A percentile compares a stretch with the other conserved stretches of the same genome.
phyloP scores from a whole-genome alignment of 805 yeast species.

The Saturnispora besseyi region DNA sequence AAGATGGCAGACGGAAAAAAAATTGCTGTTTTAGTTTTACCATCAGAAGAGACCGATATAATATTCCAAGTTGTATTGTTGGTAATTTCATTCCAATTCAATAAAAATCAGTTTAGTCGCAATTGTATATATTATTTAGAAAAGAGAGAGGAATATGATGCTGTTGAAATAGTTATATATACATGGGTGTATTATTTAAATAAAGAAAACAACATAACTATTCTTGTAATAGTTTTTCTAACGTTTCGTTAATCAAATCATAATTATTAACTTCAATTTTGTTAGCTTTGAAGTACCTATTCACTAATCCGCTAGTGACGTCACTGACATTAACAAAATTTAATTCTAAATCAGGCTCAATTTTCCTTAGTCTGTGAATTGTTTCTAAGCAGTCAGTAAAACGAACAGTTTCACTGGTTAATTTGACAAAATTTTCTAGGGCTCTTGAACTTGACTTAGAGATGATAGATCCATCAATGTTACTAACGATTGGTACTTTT shows the following conservation, averaged over 20 bases:
- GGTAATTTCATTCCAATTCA: constrained; percentile 86
- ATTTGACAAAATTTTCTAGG: constrained; percentile 22
- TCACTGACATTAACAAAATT: constrained; percentile 26
- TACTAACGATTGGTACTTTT: constrained; percentile 23
- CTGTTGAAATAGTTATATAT: not conserved
- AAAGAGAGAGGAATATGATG: not conserved
- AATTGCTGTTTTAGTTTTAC: constrained; percentile 94
- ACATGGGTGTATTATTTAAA: not conserved
- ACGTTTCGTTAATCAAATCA: constrained; percentile 11
- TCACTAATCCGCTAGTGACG: constrained; percentile 22
- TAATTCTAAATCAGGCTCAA: constrained; percentile 6
- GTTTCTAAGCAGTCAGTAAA: constrained; percentile 27
- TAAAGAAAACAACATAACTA: not conserved
- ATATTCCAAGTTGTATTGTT: constrained; percentile 91
- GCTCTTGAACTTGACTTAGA: constrained; percentile 14
- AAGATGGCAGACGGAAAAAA: constrained; percentile 69
- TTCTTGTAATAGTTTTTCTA: not conserved
- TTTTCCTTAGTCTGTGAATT: constrained; percentile 7
- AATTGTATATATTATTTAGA: not conserved
- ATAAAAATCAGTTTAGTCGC: constrained; percentile 5
- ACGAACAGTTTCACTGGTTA: constrained; percentile 27
- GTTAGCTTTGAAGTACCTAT: constrained; percentile 18
- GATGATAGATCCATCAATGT: constrained; percentile 22
- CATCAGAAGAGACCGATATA: constrained; percentile 82
- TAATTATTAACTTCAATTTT: constrained; percentile 3